Percentiles rank a stretch among this genome's conserved stretches.
These are phyloP conservation scores for Chenopodium quinoa DNA, from an alignment of 148 eudicot genomes.

Conservation along the genomic window DNA sequence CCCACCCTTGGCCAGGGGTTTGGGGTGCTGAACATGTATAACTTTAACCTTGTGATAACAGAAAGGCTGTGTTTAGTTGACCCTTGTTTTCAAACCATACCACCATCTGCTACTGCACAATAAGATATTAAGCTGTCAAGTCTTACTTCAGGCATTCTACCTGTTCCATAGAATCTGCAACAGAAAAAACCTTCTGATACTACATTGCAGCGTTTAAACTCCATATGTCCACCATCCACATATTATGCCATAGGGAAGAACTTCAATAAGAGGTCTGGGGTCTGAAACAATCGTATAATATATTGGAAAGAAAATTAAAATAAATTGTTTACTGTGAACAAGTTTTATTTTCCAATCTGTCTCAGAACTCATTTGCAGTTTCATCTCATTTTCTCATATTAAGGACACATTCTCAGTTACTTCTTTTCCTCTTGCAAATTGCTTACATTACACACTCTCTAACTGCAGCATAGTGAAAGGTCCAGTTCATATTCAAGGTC, in stretches of 20 bases:
- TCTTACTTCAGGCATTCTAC: background rate
- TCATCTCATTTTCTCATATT: constrained; percentile 4
- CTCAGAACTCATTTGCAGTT: background rate
- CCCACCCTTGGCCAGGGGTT: background rate
- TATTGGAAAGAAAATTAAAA: background rate
- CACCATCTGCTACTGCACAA: background rate
- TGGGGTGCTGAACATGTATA: background rate
- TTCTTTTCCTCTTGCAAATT: background rate
- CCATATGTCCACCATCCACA: background rate
- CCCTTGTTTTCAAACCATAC: background rate
- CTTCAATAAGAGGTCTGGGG: background rate
- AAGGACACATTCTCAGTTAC: background rate
- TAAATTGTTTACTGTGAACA: background rate
- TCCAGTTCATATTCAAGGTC: constrained; percentile 39
- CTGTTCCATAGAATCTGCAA: background rate
- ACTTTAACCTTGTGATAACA: background rate
- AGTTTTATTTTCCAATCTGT: background rate
- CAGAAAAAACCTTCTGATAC: background rate
- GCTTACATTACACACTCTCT: constrained; percentile 17
- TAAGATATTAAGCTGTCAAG: background rate
- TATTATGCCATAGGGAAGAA: background rate
- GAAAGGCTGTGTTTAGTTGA: background rate
- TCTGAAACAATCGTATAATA: background rate
- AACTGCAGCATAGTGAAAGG: constrained; percentile 44
- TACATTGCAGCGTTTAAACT: background rate